phyloP scores from a whole-genome alignment of 2,329 filamentous ascomycete species.

The Penicillium sp. region DNA sequence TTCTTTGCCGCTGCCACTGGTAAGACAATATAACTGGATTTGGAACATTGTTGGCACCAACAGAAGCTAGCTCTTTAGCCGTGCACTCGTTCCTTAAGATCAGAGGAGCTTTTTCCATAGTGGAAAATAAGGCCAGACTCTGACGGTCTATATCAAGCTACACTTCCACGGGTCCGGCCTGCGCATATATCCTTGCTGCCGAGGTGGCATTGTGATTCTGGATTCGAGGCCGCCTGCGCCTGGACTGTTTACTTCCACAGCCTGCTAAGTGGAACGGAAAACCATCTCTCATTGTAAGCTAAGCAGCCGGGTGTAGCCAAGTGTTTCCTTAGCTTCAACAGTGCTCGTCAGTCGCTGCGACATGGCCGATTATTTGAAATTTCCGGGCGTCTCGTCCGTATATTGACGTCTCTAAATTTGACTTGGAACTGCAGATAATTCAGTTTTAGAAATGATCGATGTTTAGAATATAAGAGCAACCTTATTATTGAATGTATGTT shows the following conservation, averaged over 20 bases:
- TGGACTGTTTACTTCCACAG: no score
- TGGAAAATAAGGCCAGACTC: not conserved
- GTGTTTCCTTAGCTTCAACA: not conserved
- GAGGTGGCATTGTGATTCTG: not conserved
- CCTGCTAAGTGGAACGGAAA: not conserved
- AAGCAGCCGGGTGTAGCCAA: not conserved
- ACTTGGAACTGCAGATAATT: not conserved
- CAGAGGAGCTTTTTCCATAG: no score
- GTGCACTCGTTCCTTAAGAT: not conserved
- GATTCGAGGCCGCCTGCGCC: not conserved
- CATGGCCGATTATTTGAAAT: not conserved
- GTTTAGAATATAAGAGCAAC: not conserved
- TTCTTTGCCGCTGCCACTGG: conserved; percentile 4
- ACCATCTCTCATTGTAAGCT: not conserved
- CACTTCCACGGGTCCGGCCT: no score
- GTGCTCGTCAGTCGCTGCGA: not conserved
- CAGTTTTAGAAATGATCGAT: not conserved
- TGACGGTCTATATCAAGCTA: not conserved
- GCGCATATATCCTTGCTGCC: not conserved
- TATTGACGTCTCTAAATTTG: not conserved
- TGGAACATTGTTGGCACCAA: not conserved
- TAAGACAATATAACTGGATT: not conserved
- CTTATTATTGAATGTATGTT: not conserved
- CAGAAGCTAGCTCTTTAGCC: not conserved
- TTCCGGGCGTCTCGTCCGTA: no score